Evolutionary conservation across 495 filamentous ascomycete species (phyloP).

Genomic region (Neurospora sp.): DNA sequence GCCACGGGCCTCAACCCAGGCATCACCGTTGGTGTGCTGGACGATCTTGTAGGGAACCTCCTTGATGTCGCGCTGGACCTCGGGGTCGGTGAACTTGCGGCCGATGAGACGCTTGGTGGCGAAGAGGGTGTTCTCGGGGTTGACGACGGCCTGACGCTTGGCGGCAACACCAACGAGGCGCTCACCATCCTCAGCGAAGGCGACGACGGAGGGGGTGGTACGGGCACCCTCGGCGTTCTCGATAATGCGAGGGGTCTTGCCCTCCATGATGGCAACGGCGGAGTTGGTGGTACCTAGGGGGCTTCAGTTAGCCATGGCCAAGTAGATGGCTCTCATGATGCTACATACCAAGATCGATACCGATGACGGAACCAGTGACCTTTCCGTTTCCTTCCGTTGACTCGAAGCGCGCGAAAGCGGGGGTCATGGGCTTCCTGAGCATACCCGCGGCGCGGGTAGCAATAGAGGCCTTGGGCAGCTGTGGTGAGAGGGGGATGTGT

Average conservation of each 20-base stretch:
- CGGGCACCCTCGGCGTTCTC: constrained; percentile 85
- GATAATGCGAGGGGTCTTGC: constrained; percentile 88
- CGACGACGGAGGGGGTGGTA: constrained; percentile 94
- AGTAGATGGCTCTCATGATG: neutral
- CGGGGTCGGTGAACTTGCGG: constrained; percentile 90
- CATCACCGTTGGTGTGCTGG: constrained; percentile 95
- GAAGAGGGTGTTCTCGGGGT: constrained; percentile 98
- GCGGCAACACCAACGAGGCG: constrained; percentile 95
- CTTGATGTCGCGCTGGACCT: constrained; percentile 96
- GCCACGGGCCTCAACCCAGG: constrained; percentile 92
- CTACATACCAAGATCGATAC: constrained; percentile 91
- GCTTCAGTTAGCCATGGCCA: constrained; percentile 14
- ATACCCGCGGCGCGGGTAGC: constrained; percentile 53
- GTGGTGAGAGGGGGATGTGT: constrained; percentile 9
- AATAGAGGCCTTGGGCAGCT: constrained; percentile 39
- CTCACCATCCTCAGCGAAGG: constrained; percentile 95
- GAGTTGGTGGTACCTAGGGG: constrained; percentile 88
- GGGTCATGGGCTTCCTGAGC: constrained; percentile 36
- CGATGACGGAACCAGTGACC: constrained; percentile 91
- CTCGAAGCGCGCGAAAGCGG: constrained; percentile 57
- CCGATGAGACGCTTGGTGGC: constrained; percentile 99
- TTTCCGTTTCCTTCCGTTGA: constrained; percentile 60
- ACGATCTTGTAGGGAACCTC: constrained; percentile 99
- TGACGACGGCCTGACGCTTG: constrained; percentile 98
- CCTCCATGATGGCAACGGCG: constrained; percentile 95